Conservation (phyloP, 768 basidiomycete species). For the Pholiota microspora region DNA sequence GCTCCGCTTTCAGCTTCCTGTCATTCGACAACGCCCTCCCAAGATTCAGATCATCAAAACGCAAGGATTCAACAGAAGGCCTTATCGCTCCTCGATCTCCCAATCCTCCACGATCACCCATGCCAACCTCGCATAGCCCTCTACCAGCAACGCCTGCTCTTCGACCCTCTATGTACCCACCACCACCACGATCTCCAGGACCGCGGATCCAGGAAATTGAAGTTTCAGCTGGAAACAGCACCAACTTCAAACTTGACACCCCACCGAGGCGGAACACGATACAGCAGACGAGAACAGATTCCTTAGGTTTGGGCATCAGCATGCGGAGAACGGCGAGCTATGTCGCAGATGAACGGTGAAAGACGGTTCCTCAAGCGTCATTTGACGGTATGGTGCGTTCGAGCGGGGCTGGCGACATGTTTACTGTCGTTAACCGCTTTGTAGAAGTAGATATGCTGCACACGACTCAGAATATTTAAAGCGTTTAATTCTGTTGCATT, state of each 20-base stretch:
- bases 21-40: slow-evolving; percentile 36
- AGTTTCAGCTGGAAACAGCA: slow-evolving; percentile 18
- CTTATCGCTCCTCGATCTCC: slow-evolving; percentile 68
- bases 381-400: not conserved
- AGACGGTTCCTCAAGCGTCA: not conserved
- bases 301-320: slow-evolving; percentile 26
- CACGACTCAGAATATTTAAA: too few species aligned
- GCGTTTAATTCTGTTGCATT: too few species aligned
- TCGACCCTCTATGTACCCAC: slow-evolving; percentile 29
- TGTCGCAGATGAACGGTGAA: slow-evolving; percentile 15
- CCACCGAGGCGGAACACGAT: slow-evolving; percentile 35
- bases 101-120: slow-evolving; percentile 30
- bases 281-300: slow-evolving; percentile 22
- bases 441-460: not conserved
- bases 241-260: slow-evolving; percentile 36
- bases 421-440: not conserved
- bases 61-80: slow-evolving; percentile 59
- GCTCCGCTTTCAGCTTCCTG: slow-evolving; percentile 57
- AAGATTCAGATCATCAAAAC: slow-evolving; percentile 39
- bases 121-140: slow-evolving; percentile 16
- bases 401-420: not conserved
- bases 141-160: slow-evolving; percentile 24
- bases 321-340: slow-evolving; percentile 22
- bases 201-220: slow-evolving; percentile 33
- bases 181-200: slow-evolving; percentile 38